Evolutionary conservation across 2,329 filamentous ascomycete genomes (phyloP).

Genomic region (Nemania bipapillata): DNA sequence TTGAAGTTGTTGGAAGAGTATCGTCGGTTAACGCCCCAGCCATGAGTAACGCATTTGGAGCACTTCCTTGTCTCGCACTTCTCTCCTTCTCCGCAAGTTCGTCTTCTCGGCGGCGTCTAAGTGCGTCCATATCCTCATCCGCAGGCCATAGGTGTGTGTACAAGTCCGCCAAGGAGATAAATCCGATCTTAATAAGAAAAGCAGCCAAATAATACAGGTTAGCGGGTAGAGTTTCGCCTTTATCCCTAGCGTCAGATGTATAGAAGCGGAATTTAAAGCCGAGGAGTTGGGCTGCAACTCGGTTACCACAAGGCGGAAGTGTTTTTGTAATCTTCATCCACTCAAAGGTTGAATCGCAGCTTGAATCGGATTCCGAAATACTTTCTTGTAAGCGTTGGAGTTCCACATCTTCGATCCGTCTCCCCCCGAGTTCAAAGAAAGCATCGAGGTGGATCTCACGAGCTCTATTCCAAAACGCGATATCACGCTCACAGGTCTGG

Average conservation of each 20-base stretch:
- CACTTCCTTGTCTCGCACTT: constrained; percentile 74
- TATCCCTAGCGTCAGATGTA: constrained; percentile 78
- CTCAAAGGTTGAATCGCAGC: constrained; percentile 55
- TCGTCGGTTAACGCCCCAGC: constrained; percentile 90
- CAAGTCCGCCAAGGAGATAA: constrained; percentile 89
- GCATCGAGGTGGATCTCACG: constrained; percentile 79
- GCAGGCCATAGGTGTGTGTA: constrained; percentile 90
- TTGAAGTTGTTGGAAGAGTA: constrained; percentile 64
- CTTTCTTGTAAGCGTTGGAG: constrained; percentile 59
- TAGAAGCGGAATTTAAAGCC: constrained; percentile 98
- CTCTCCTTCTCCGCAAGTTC: constrained; percentile 83
- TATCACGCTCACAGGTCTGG: constrained; percentile 73
- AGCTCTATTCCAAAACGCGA: constrained; percentile 83
- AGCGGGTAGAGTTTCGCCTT: constrained; percentile 81
- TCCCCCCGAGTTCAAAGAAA: constrained; percentile 87
- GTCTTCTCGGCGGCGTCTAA: constrained; percentile 75
- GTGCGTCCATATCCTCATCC: constrained; percentile 82
- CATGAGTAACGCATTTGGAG: constrained; percentile 84
- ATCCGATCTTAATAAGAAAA: constrained; percentile 94
- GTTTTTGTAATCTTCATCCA: constrained; percentile 87
- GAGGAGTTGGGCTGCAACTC: constrained; percentile 90
- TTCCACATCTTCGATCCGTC: constrained; percentile 71
- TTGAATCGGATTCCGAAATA: constrained; percentile 60
- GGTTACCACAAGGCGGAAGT: constrained; percentile 84
- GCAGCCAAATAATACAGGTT: constrained; percentile 94